Conservation (phyloP, 305 asterid species). For the Fraxinus sp. region DNA sequence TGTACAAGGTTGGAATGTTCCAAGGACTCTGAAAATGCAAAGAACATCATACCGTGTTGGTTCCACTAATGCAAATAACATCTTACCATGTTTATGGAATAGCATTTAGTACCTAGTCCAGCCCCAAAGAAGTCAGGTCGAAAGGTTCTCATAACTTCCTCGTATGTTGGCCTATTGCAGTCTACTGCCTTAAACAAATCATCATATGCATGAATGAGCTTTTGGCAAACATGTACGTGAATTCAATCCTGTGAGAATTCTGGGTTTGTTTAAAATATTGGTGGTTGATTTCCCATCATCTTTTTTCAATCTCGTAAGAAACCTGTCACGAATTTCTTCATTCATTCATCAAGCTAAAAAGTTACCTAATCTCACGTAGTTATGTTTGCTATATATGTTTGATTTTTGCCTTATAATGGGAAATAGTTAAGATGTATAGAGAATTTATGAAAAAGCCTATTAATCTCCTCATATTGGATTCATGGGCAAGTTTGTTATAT, state of each 20-base stretch:
- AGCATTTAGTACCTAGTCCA: slow-evolving; percentile 61
- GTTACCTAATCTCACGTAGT: no score
- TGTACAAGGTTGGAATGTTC: no score
- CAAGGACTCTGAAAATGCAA: no score
- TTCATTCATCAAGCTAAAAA: no score
- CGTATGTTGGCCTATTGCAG: slow-evolving; percentile 90
- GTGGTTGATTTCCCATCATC: neutral
- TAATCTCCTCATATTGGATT: neutral
- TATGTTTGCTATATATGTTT: no score
- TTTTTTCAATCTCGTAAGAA: no score
- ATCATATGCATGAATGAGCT: neutral
- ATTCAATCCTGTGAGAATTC: neutral
- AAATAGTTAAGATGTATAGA: no score
- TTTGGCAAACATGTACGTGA: neutral
- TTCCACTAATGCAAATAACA: no score
- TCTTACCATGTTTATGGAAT: no score
- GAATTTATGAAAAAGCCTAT: neutral
- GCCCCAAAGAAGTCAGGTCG: slow-evolving; percentile 41
- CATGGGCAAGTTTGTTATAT: neutral
- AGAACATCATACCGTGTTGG: no score
- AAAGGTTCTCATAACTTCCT: slow-evolving; percentile 73
- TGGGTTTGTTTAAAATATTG: neutral
- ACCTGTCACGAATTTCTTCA: no score
- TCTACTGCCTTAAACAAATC: slow-evolving; percentile 67
- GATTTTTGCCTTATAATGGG: no score